A percentile compares a stretch with the other conserved stretches of the same genome.
phyloP scores from a whole-genome alignment of 176 grass and related monocot species.

The Eremochloa ophiuroides region DNA sequence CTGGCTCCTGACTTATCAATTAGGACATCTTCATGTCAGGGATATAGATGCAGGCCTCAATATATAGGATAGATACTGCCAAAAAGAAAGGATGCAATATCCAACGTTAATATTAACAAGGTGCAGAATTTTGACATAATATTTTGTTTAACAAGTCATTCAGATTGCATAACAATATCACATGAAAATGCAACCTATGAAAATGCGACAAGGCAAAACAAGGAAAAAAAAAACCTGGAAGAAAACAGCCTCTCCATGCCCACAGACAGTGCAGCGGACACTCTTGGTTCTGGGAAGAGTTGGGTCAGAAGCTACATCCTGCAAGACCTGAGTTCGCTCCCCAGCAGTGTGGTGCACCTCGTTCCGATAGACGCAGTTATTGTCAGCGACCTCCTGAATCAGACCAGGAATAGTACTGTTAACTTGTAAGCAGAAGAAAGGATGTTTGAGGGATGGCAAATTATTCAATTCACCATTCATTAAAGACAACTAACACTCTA shows the following conservation, averaged over 20 bases:
- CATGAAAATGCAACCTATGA: background rate
- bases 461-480: background rate
- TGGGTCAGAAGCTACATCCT: constrained; percentile 54
- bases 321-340: constrained; percentile 51
- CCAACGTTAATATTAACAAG: background rate
- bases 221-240: constrained; percentile 38
- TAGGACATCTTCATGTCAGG: background rate
- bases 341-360: constrained; percentile 45
- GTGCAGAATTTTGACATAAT: background rate
- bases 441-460: background rate
- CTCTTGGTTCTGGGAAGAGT: constrained; percentile 57
- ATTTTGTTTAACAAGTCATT: background rate
- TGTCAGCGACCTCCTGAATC: constrained; percentile 49
- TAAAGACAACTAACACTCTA: background rate
- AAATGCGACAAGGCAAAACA: background rate
- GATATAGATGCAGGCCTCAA: background rate
- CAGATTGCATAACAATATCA: background rate
- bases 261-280: constrained; percentile 43
- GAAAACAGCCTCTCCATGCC: constrained; percentile 69
- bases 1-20: background rate
- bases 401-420: background rate
- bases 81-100: background rate
- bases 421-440: background rate
- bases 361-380: constrained; percentile 50
- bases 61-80: background rate